Conservation (phyloP, 2,329 filamentous ascomycete species). For the Aureobasidium sp. region DNA sequence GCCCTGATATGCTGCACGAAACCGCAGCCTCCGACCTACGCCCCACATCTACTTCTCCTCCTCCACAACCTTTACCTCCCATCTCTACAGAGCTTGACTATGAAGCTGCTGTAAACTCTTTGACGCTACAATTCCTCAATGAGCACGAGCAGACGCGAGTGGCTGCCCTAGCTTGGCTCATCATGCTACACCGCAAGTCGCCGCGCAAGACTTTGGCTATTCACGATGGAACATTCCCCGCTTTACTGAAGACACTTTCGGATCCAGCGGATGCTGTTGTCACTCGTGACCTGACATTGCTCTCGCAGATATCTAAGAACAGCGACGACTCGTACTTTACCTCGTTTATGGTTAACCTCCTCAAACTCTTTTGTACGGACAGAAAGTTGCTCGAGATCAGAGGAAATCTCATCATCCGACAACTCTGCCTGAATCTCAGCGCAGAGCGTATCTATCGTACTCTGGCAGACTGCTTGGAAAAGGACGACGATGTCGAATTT, state of each 20-base stretch:
- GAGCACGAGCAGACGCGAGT: constrained; percentile 95
- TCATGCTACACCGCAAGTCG: constrained; percentile 95
- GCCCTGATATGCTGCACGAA: background rate
- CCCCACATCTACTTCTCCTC: background rate
- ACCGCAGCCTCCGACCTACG: background rate
- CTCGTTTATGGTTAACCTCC: constrained; percentile 93
- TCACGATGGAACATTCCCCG: constrained; percentile 95
- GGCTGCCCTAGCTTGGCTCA: constrained; percentile 88
- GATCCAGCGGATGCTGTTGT: constrained; percentile 94
- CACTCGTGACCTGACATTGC: constrained; percentile 81
- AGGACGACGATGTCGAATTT: constrained; percentile 96
- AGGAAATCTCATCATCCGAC: constrained; percentile 92
- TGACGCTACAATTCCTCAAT: constrained; percentile 89
- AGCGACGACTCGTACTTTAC: constrained; percentile 97
- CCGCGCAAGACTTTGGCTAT: constrained; percentile 82
- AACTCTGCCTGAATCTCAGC: constrained; percentile 85
- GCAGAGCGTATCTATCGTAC: constrained; percentile 94
- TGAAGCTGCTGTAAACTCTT: constrained; percentile 82
- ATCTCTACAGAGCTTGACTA: constrained; percentile 77
- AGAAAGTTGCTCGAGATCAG: constrained; percentile 81
- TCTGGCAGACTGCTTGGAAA: constrained; percentile 91
- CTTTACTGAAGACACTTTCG: constrained; percentile 88
- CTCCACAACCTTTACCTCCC: constrained; percentile 25
- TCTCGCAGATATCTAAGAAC: constrained; percentile 93
- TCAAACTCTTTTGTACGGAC: constrained; percentile 94